Evolutionary conservation across 257 asterid species (phyloP), one percentile per base, ranked within the genome.

Genomic region (Solanum clarkiae): DNA sequence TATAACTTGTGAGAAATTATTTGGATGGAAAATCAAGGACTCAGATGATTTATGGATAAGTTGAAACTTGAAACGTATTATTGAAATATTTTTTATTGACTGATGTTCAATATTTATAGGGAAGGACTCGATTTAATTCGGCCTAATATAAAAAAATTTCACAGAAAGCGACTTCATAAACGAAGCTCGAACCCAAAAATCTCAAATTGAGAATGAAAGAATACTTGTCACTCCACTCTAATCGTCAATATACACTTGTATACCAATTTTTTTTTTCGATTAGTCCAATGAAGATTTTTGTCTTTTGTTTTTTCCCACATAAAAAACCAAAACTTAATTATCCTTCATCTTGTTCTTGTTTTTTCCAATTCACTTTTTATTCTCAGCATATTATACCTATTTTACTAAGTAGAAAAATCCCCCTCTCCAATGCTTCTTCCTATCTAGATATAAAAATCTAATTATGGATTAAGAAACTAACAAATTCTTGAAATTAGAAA

Each of bases 321-420:
- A 24, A 75, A 74, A 26, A 47, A 14, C 0, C 29, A 75, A 47
- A 49, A 22, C 29, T 36, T 36, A 40, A 15, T 32, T 16, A 0
- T 8, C 16, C 0, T 77, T 8, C 26, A 15, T 9, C 82, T 84
- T 62, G 89, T 87, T 87, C 90, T 91, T 88, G 91, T 85, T 88
- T 83, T 18, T 70, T 60, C 81, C 91, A 87, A 72, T 45, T 40
- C 14, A n/a, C 86, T 68, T 82, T 60, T 87, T 86, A 86, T 86
- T 84, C 92, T 65, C 45, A 87, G 92, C 45, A 88, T 91, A 32
- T 7, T 51, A 83, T 51, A 83, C 87, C 80, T 86, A 84, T 85
- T 75, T 89, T 53, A 74, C 84, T 71, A 45, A 74, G 47, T 72
- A 59, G 14, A 51, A 83, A 17, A 54, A 45, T 85, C 32, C 66